These are phyloP conservation scores for Lipomyces anomalus DNA, from an alignment of 805 yeast species.

Conservation along the genomic window DNA sequence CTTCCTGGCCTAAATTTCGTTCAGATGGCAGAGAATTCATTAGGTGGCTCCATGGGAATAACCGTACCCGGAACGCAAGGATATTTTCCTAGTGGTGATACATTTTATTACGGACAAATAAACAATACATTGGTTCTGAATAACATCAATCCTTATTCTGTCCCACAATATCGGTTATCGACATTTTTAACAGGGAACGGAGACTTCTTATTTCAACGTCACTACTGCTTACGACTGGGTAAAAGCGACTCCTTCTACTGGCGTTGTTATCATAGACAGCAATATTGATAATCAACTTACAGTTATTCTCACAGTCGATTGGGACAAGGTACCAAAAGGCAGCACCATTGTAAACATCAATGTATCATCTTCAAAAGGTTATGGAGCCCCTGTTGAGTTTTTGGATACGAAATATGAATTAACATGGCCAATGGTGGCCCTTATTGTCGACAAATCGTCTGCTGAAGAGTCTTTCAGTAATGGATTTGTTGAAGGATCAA, in stretches of 20 bases:
- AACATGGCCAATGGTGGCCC: neutral
- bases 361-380: constrained; percentile 3
- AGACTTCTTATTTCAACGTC: constrained; percentile 7
- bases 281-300: constrained; percentile 5
- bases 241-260: constrained; percentile 9
- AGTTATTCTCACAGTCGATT: constrained; percentile 8
- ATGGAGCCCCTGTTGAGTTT: too few relatives aligned
- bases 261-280: constrained; percentile 6
- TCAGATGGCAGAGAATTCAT: constrained; percentile 2
- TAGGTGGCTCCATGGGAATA: constrained; percentile 7
- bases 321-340: constrained; percentile 10
- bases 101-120: constrained; percentile 9
- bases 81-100: constrained; percentile 18
- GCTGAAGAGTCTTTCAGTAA: neutral
- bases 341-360: constrained; percentile 1
- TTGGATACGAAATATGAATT: too few relatives aligned
- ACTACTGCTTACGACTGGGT: constrained; percentile 8
- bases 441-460: neutral
- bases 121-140: constrained; percentile 5
- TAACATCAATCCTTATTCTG: constrained; percentile 9
- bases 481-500: constrained; percentile 21
- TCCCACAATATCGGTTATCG: constrained; percentile 7
- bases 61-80: constrained; percentile 16
- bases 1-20: constrained; percentile 13
- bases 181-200: constrained; percentile 10